Percentiles rank a stretch among this genome's conserved stretches.
These are phyloP conservation scores for Xylariaceae sp. DNA, from an alignment of 2,329 filamentous ascomycete species.

Conservation along the genomic window DNA sequence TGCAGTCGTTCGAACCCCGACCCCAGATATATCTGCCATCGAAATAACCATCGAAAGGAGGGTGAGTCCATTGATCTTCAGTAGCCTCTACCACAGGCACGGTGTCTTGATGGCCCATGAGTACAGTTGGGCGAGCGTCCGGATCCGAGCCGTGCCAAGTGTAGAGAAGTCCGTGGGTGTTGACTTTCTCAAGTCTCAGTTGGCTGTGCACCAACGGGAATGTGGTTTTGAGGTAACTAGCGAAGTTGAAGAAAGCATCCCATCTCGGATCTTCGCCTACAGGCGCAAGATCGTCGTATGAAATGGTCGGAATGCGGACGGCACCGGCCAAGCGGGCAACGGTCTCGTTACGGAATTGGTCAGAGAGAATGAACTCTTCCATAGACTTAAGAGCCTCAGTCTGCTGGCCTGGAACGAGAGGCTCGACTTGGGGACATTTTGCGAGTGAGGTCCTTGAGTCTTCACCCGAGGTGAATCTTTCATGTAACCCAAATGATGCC, in stretches of 20 bases:
- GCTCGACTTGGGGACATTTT: conserved; percentile 33
- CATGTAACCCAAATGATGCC: conserved; percentile 1
- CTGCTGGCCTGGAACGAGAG: conserved; percentile 28
- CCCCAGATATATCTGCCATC: conserved; percentile 60
- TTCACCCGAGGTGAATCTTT: conserved; percentile 11
- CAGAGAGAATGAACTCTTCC: conserved; percentile 30
- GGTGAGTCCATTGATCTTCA: conserved; percentile 51
- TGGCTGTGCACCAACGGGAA: conserved; percentile 50
- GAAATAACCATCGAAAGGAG: conserved; percentile 56
- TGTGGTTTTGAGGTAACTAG: conserved; percentile 42
- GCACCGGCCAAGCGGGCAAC: conserved; percentile 38
- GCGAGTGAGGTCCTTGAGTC: conserved; percentile 20
- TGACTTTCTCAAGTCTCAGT: conserved; percentile 50
- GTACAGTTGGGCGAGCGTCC: conserved; percentile 49
- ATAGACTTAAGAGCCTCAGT: conserved; percentile 28
- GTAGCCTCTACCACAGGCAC: conserved; percentile 54
- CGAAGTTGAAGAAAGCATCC: conserved; percentile 54
- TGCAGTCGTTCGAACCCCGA: conserved; percentile 57
- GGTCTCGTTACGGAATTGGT: conserved; percentile 32
- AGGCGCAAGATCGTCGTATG: conserved; percentile 51
- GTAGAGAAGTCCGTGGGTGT: conserved; percentile 56
- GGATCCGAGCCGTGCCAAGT: conserved; percentile 51
- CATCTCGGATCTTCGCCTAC: conserved; percentile 56
- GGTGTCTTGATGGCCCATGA: conserved; percentile 63
- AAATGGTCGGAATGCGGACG: conserved; percentile 52